Evolutionary conservation across 2,329 filamentous ascomycete genomes (phyloP), one percentile per base, ranked within the genome.

Genomic region (Plectosphaerella cucumerina): DNA sequence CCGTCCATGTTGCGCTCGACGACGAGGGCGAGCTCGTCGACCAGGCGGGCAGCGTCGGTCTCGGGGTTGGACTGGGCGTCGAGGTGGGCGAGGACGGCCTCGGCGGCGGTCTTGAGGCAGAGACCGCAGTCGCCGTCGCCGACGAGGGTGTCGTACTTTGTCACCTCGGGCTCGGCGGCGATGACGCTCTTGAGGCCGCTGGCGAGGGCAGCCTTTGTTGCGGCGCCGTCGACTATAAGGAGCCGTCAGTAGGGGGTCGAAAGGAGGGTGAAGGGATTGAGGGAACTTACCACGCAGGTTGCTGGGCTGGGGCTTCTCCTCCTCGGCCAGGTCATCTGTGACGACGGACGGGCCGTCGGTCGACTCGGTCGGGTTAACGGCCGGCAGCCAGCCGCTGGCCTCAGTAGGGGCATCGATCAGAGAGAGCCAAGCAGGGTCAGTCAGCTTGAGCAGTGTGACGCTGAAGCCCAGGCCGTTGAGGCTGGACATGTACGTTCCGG

Each of bases 1-100:
- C 86, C 87, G 62, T 89, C 86, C 86, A 90, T 89, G 51, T 73
- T 80, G 39, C 77, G 78, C 64, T 90, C 86, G 15, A 89, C 82
- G 2, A 85, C 76, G 12, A 53, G 50, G 3, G 53, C 53, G 33
- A 55, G 46, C 8, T 51, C 47, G 14, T 53, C 50, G 20, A 52
- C 51, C 6, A 47, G 47, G 26, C 76, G 75, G 51, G 81, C 81
- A 11, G 52, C 52, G 44, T 54, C 23, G 5, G 26, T 50, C 23
- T 50, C 39, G 39, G 56, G 87, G 82, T 52, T 74, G 73, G 60
- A 80, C 75, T 45, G 39, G 39, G n/a, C 18, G 5, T 17, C 35
- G 4, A 89, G 65, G 53, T 84, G 81, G 45, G 80, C 67, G 11
- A 85, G 76, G 14, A 78, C 73, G 61, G 89, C 85, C 47, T 78